Conservation (phyloP, 2,329 filamentous ascomycete genomes). For the Colletotrichum acutatum region DNA sequence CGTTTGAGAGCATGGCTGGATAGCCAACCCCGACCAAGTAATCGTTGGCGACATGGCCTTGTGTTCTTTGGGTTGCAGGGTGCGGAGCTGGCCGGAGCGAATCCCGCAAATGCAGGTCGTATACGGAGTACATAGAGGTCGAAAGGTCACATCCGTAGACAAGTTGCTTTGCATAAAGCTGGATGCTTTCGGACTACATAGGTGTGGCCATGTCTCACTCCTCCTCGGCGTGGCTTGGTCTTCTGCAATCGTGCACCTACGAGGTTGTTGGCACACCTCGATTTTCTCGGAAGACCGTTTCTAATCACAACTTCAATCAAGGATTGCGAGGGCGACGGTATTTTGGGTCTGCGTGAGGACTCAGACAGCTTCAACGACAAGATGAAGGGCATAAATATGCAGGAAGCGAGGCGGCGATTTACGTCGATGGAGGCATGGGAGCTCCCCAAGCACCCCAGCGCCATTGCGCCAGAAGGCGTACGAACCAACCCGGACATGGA, state of each 20-base stretch:
- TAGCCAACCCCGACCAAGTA: not conserved
- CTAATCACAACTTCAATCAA: not conserved
- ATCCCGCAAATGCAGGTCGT: not conserved
- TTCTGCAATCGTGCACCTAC: not conserved
- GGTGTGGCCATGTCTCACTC: slow-evolving; percentile 14
- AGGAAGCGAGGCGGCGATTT: slow-evolving; percentile 48
- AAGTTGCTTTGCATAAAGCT: slow-evolving; percentile 7
- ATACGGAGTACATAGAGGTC: too few species aligned
- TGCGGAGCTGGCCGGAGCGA: slow-evolving; percentile 1
- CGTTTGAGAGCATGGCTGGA: not conserved
- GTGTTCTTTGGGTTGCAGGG: not conserved
- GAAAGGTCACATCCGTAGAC: not conserved
- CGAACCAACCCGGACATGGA: slow-evolving; percentile 42
- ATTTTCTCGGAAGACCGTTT: not conserved
- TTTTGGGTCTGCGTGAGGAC: not conserved
- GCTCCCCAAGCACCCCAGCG: slow-evolving; percentile 58
- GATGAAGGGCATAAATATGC: slow-evolving; percentile 39
- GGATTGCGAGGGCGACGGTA: not conserved
- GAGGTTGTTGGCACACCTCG: not conserved
- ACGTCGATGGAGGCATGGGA: slow-evolving; percentile 57
- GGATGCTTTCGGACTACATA: slow-evolving; percentile 29
- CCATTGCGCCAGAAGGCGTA: slow-evolving; percentile 56
- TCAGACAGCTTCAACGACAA: not conserved
- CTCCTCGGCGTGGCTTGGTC: not conserved
- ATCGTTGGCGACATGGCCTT: not conserved